Evolutionary conservation across 2,329 filamentous ascomycete genomes (phyloP), one percentile per base, ranked within the genome.

Genomic region (Colletotrichum euphorbiae): DNA sequence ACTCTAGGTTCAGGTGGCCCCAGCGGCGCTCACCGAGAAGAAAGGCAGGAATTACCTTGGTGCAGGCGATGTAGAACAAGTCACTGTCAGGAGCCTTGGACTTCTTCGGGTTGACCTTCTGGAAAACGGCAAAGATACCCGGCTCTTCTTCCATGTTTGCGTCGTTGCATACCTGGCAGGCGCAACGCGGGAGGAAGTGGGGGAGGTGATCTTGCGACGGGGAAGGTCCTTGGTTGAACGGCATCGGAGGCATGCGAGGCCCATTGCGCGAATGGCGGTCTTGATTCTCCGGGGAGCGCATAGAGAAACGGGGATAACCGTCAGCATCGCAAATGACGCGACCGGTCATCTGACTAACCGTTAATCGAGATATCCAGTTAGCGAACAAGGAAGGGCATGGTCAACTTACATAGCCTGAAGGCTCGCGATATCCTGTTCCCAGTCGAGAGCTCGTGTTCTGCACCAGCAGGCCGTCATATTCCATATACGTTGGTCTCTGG

Each of bases 1-100:
- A 72, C 40, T 78, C 77, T 13, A 84, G 69, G 57, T 78, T 75
- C 13, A 85, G 74, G 65, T 81, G 76, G 19, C 80, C 81, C 83
- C 83, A 85, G 15, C 78, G 77, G 2, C 83, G 77, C 59, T 82
- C 79, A 11, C 78, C 76, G 5, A 85, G 77, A 62, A 85, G 75
- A 71, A 85, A 85, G 0, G 80, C 83, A 0, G 82, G 79, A 50
- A 85, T 80, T n/a, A 78, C 76, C 51, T 83, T 82, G 50, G 76
- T 79, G 57, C 82, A 72, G 17, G 81, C 76, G 3, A 81, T 72
- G 69, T 80, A 84, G 74, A 83, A 85, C 6, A 84, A 73, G 3
- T 84, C 80, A 50, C 71, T 80, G 2, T 74, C 69, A 1, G 83
- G 83, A 2, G 79, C 77, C 2, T 70, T 62, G 70, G 81, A 76